phyloP scores from a whole-genome alignment of 2,329 filamentous ascomycete species.

The Hypomyces rosellus region DNA sequence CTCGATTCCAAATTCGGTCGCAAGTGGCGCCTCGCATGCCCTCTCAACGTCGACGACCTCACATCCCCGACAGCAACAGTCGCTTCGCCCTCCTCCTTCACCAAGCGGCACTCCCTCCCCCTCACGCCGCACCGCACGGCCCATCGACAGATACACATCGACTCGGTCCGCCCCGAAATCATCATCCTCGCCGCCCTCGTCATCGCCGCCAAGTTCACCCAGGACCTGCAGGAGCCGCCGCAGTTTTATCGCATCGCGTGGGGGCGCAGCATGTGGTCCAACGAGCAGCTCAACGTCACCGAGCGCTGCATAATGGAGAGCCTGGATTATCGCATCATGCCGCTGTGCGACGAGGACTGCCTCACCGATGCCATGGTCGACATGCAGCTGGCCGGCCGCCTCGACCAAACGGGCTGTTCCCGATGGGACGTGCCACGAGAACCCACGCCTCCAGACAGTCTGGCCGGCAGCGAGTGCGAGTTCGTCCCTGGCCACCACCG shows the following conservation, averaged over 20 bases:
- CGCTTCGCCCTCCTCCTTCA: conserved; percentile 16
- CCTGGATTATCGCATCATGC: conserved; percentile 56
- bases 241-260: conserved; percentile 48
- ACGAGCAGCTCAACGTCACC: conserved; percentile 56
- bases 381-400: conserved; percentile 52
- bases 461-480: conserved; percentile 21
- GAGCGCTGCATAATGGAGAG: conserved; percentile 60
- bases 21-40: conserved; percentile 54
- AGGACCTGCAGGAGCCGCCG: conserved; percentile 51
- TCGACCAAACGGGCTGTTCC: conserved; percentile 13
- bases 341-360: conserved; percentile 49
- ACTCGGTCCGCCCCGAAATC: conserved; percentile 55
- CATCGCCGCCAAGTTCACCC: conserved; percentile 59
- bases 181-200: conserved; percentile 57
- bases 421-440: conserved; percentile 14
- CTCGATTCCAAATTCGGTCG: conserved; percentile 57
- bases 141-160: conserved; percentile 46
- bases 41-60: conserved; percentile 19
- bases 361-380: conserved; percentile 55
- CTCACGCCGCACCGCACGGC: conserved; percentile 28
- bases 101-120: conserved; percentile 45
- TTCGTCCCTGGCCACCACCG: conserved; percentile 28
- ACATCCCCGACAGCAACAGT: conserved; percentile 5
- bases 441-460: conserved; percentile 25
- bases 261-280: conserved; percentile 52